Percentiles rank a stretch among this genome's conserved stretches.
Evolutionary conservation across 2,329 filamentous ascomycete species (phyloP).

Genomic region (Magnaporthales sp.): DNA sequence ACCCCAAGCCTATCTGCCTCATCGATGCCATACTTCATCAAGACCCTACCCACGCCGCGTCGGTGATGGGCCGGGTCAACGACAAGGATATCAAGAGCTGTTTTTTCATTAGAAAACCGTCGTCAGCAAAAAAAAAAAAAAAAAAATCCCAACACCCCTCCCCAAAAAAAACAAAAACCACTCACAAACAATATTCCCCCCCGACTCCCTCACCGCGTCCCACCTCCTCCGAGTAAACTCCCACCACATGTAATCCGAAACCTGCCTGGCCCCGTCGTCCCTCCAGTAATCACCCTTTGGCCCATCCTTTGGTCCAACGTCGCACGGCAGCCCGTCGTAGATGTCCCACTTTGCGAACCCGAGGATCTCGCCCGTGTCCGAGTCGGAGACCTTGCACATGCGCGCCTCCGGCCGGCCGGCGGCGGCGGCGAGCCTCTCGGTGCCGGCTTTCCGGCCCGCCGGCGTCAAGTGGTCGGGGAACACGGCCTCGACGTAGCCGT

Average conservation of each 20-base stretch:
- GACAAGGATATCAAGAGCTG: background rate
- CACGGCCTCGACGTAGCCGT: background rate
- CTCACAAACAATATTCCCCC: conserved; percentile 1
- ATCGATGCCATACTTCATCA: conserved; percentile 3
- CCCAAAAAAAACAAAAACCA: background rate
- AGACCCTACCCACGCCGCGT: background rate
- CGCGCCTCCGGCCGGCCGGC: background rate
- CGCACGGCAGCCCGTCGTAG: background rate
- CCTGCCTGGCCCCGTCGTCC: background rate
- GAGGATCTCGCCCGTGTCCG: background rate
- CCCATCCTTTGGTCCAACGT: background rate
- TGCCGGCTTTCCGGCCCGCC: background rate
- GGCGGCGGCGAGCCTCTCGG: background rate
- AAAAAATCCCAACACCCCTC: background rate
- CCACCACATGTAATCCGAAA: conserved; percentile 2
- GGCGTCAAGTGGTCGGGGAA: conserved; percentile 1
- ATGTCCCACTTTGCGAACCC: conserved; percentile 4
- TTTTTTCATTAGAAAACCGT: background rate
- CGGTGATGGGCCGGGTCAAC: background rate
- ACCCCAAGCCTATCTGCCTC: conserved; percentile 1
- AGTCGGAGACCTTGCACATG: conserved; percentile 1
- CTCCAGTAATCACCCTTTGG: background rate
- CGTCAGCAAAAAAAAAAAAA: background rate
- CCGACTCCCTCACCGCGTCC: background rate
- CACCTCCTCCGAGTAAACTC: conserved; percentile 3